Base-by-base conservation (phyloP, 352 stramenopile species). In the Phytophthora cactorum region DNA sequence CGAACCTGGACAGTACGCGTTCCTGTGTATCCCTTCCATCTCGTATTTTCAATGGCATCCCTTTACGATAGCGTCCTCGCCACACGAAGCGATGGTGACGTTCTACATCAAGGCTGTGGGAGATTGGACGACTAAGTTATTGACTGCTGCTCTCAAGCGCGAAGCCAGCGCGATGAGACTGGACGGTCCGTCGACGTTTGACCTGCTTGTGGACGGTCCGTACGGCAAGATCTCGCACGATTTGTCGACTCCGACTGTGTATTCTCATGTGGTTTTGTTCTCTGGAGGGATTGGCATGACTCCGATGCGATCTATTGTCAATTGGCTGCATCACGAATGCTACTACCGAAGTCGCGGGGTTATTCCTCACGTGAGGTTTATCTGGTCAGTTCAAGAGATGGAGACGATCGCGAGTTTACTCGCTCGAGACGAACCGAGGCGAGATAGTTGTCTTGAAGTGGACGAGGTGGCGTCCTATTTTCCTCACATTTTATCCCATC, bases 41-140 rank as follows among this genome's bases (percentile, higher is more conserved):
- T 88, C 75, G 7, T 14, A 68, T 10, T 67, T 89, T 0, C 71
- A 97, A 69, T 97, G 91, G 89, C 91, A 97, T 77, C 91, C 91
- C n/a, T 96, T 97, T 61, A 94, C 86, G 4, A 87, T 97, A 46
- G 89, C 85, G 14, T 94, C 82, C 27, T 86, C 84, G 3, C 88
- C 88, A 0, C 71, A 82, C 25, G 83, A 96, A 77, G 47, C 75
- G n/a, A 74, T 85, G 67, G 73, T 91, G 4, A 87, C 73, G 11
- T 79, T 96, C 53, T 85, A 91, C 62, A 81, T 96, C 52, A 82
- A 81, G 36, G 66, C 75, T 1, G 10, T 83, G 1, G 84, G 86
- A 17, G 81, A 89, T 45, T 92, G 86, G 86, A 94, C 86, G 31
- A 78, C 70, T 3, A 78, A 77, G 36, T 69, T 94, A 15, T 68